A percentile compares a stretch with the other conserved stretches of the same genome.
These are phyloP conservation scores for Colletotrichum sp. DNA, from an alignment of 2,329 filamentous ascomycete genomes.

Conservation along the genomic window DNA sequence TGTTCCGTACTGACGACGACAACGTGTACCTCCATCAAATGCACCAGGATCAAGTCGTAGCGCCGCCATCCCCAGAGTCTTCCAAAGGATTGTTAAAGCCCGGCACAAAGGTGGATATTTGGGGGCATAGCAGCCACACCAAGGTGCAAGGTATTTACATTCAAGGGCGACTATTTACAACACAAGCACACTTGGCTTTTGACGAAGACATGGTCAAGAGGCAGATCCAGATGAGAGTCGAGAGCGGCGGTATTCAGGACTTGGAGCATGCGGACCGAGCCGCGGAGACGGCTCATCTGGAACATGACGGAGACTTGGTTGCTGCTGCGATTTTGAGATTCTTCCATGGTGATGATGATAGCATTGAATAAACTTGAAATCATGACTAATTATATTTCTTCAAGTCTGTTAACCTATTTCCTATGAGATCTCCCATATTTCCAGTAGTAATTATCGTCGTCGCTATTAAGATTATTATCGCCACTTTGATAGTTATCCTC, in stretches of 20 bases:
- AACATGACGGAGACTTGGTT: constrained; percentile 74
- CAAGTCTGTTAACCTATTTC: fast-evolving
- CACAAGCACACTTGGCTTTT: constrained; percentile 84
- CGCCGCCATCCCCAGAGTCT: constrained; percentile 60
- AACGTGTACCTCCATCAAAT: constrained; percentile 74
- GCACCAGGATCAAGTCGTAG: constrained; percentile 76
- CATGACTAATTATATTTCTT: fast-evolving
- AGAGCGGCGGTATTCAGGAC: constrained; percentile 65
- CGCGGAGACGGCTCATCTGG: constrained; percentile 62
- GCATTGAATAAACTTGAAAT: constrained; percentile 28
- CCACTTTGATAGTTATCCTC: too few relatives aligned
- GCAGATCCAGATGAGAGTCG: constrained; percentile 64
- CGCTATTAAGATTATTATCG: too few relatives aligned
- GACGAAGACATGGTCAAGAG: constrained; percentile 70
- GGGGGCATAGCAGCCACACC: constrained; percentile 71
- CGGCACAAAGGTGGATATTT: constrained; percentile 51
- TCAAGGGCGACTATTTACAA: constrained; percentile 67
- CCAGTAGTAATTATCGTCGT: too few relatives aligned
- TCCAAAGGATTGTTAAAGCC: constrained; percentile 39
- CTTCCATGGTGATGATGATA: constrained; percentile 54
- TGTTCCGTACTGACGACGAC: constrained; percentile 65
- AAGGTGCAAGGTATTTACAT: constrained; percentile 77
- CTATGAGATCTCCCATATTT: too few relatives aligned
- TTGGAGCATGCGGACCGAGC: constrained; percentile 67
- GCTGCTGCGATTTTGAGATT: constrained; percentile 69